These are phyloP conservation scores for Aspergillus sp. DNA, from an alignment of 2,329 filamentous ascomycete genomes.

Conservation along the genomic window DNA sequence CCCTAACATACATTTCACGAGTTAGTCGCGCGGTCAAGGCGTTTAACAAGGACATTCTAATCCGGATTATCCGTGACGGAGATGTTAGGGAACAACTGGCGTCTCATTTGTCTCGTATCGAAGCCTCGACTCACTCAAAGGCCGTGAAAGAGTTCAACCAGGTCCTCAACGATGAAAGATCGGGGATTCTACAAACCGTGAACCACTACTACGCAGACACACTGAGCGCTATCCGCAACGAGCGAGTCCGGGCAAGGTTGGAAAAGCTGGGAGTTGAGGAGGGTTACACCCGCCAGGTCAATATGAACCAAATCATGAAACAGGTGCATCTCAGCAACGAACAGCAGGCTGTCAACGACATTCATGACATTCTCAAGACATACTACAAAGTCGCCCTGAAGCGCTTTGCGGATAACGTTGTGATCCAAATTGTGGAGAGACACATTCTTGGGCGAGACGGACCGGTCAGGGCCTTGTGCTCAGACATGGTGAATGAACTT, in stretches of 20 bases:
- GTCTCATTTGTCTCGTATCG: not conserved
- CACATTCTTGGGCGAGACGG: slow-evolving; percentile 53
- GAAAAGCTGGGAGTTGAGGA: too few relatives aligned
- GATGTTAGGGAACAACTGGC: not conserved
- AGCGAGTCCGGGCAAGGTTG: slow-evolving; percentile 6
- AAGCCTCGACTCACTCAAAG: not conserved
- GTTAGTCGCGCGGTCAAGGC: not conserved
- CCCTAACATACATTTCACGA: slow-evolving; percentile 4
- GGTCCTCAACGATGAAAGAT: slow-evolving; percentile 48
- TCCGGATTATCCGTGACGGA: not conserved
- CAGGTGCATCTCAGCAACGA: slow-evolving; percentile 35
- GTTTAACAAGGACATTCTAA: not conserved
- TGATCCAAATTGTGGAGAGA: slow-evolving; percentile 57
- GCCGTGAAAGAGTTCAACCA: not conserved
- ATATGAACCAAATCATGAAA: slow-evolving; percentile 7
- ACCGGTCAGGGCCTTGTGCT: slow-evolving; percentile 55
- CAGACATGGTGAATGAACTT: slow-evolving; percentile 52
- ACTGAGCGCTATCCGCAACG: slow-evolving; percentile 24
- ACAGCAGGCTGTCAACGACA: slow-evolving; percentile 48
- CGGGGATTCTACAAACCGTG: slow-evolving; percentile 48
- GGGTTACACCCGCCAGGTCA: not conserved
- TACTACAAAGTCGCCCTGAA: slow-evolving; percentile 65
- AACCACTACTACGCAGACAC: slow-evolving; percentile 54
- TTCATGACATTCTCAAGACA: slow-evolving; percentile 60
- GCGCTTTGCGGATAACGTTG: slow-evolving; percentile 63